These are phyloP conservation scores for Silene coronaria DNA, from an alignment of 179 eudicot genomes.

Conservation along the genomic window DNA sequence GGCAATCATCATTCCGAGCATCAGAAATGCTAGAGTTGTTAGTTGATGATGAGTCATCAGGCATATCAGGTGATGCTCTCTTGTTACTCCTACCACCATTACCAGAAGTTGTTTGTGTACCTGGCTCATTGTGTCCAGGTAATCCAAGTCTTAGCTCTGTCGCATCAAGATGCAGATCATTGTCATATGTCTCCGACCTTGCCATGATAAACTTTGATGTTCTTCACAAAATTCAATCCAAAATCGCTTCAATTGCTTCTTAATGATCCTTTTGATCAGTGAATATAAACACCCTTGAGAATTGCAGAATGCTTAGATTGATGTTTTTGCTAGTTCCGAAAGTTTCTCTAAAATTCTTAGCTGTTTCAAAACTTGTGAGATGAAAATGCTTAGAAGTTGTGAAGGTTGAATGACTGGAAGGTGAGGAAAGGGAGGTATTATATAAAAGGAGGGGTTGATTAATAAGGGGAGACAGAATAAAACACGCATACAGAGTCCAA, in stretches of 20 bases:
- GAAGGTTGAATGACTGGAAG: constrained; percentile 31
- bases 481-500: constrained; percentile 6
- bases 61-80: constrained; percentile 53
- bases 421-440: constrained; percentile 22
- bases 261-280: constrained; percentile 6
- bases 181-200: constrained; percentile 31
- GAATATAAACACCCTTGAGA: constrained; percentile 9
- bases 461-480: constrained; percentile 38
- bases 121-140: constrained; percentile 51
- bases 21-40: constrained; percentile 34
- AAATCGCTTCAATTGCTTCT: background rate
- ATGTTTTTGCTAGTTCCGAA: background rate
- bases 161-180: constrained; percentile 54
- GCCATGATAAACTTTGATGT: constrained; percentile 29
- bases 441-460: constrained; percentile 27
- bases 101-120: constrained; percentile 22
- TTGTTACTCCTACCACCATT: constrained; percentile 33
- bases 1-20: constrained; percentile 35
- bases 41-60: constrained; percentile 31
- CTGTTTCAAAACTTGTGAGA: constrained; percentile 18
- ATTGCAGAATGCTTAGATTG: constrained; percentile 1
- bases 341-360: constrained; percentile 11
- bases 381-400: constrained; percentile 20
- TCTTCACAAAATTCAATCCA: constrained; percentile 18
- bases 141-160: constrained; percentile 78